phyloP scores from a whole-genome alignment of 2,329 filamentous ascomycete genomes.

The Fusarium staphyleae region DNA sequence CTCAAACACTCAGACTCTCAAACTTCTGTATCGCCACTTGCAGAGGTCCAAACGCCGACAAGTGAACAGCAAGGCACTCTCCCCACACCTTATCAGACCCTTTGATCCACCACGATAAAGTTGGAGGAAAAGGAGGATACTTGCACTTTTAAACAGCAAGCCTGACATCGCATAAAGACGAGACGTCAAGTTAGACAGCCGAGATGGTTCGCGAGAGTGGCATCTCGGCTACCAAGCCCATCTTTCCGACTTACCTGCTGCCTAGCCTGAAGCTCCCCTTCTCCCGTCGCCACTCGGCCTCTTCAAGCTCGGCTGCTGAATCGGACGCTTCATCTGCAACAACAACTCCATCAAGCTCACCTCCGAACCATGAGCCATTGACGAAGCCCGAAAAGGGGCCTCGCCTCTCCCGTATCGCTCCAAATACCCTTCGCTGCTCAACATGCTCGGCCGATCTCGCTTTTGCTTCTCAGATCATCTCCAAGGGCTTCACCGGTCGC shows the following conservation, averaged over 20 bases:
- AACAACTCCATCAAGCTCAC: slow-evolving; percentile 43
- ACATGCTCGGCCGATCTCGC: slow-evolving; percentile 68
- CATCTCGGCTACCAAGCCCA: slow-evolving; percentile 52
- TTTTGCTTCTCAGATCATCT: slow-evolving; percentile 66
- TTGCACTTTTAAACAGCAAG: slow-evolving; percentile 4
- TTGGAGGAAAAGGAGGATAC: slow-evolving; percentile 14
- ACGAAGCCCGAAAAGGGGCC: slow-evolving; percentile 14
- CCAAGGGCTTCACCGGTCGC: slow-evolving; percentile 71
- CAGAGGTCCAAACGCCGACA: slow-evolving; percentile 16
- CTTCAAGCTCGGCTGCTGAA: slow-evolving; percentile 44
- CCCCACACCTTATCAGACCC: slow-evolving; percentile 25
- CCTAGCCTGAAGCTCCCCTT: slow-evolving; percentile 59
- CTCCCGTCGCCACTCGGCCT: slow-evolving; percentile 50
- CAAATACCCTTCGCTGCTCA: slow-evolving; percentile 65
- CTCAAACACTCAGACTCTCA: background rate
- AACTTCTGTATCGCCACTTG: slow-evolving; percentile 23
- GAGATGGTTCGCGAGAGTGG: slow-evolving; percentile 48
- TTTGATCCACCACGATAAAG: slow-evolving; percentile 21
- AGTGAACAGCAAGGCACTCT: slow-evolving; percentile 9
- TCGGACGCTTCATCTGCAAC: slow-evolving; percentile 40
- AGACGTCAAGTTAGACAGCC: slow-evolving; percentile 6
- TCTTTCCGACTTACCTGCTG: slow-evolving; percentile 61
- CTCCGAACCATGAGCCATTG: slow-evolving; percentile 29
- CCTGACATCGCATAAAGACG: slow-evolving; percentile 5
- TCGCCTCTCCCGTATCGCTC: slow-evolving; percentile 53